Percentiles rank a stretch among this genome's conserved stretches.
phyloP scores from a whole-genome alignment of 2,329 filamentous ascomycete species.

The Alternaria metachromatica region DNA sequence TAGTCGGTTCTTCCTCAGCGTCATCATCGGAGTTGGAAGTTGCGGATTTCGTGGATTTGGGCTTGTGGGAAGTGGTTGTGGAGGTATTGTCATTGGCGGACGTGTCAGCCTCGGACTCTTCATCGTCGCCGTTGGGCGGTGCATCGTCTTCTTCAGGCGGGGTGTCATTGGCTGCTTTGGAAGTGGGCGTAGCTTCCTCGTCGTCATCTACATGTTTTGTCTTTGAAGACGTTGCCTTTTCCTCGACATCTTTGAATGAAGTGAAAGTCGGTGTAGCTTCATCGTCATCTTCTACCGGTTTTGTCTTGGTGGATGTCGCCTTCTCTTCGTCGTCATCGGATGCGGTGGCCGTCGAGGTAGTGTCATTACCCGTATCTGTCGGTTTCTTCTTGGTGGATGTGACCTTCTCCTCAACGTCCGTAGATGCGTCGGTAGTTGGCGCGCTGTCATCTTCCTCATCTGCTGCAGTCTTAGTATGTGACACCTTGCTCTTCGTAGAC shows the following conservation, averaged over 20 bases:
- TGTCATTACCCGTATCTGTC: neutral
- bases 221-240: neutral
- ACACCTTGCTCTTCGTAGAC: neutral
- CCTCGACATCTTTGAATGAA: neutral
- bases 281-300: neutral
- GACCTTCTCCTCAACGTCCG: neutral
- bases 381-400: neutral
- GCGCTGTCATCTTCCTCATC: neutral
- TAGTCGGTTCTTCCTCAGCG: neutral
- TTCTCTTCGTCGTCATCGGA: neutral
- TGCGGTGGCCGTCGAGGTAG: rapidly evolving
- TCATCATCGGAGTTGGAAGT: rapidly evolving
- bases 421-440: neutral
- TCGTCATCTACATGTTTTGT: neutral
- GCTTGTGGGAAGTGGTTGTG: neutral
- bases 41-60: neutral
- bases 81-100: neutral
- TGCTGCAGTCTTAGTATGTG: neutral
- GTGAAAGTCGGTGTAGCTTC: neutral
- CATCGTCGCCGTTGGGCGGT: neutral
- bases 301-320: neutral
- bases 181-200: neutral
- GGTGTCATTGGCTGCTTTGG: too few relatives aligned
- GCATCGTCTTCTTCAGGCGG: neutral
- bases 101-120: neutral